Conservation (phyloP, 345 rosid species). For the Lumnitzera littorea region DNA sequence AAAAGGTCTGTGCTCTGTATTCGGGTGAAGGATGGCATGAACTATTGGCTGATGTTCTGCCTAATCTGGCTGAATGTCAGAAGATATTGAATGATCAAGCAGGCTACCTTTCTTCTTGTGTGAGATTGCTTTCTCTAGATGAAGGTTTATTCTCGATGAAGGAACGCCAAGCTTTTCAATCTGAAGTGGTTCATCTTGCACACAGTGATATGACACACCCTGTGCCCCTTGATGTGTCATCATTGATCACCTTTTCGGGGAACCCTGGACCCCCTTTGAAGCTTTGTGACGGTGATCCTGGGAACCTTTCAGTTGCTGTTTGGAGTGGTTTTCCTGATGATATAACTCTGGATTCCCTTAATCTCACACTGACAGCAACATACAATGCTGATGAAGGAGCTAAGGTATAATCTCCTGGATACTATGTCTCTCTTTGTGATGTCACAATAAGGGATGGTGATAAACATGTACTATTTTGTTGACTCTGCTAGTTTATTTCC, state of each 20-base stretch:
- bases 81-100: slow-evolving; percentile 88
- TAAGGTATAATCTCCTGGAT: slow-evolving; percentile 46
- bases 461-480: slow-evolving; percentile 1
- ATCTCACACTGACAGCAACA: slow-evolving; percentile 82
- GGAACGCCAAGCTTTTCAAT: slow-evolving; percentile 92
- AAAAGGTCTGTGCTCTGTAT: slow-evolving; percentile 94
- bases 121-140: slow-evolving; percentile 81
- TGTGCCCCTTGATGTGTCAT: slow-evolving; percentile 91
- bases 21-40: slow-evolving; percentile 99
- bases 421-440: neutral
- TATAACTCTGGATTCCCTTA: slow-evolving; percentile 87
- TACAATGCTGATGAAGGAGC: slow-evolving; percentile 80
- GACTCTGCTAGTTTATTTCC: slow-evolving; percentile 25
- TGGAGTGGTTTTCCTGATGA: slow-evolving; percentile 99
- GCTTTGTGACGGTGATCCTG: slow-evolving; percentile 96
- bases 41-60: slow-evolving; percentile 87
- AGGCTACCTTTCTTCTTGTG: slow-evolving; percentile 90
- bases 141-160: slow-evolving; percentile 69
- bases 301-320: slow-evolving; percentile 69
- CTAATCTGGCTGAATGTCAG: slow-evolving; percentile 93
- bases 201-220: slow-evolving; percentile 92
- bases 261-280: slow-evolving; percentile 77
- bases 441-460: slow-evolving; percentile 1
- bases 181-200: slow-evolving; percentile 81
- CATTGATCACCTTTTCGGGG: slow-evolving; percentile 90